These are phyloP conservation scores for Diaporthe citrichinensis DNA, from an alignment of 2,329 filamentous ascomycete genomes.

Conservation along the genomic window DNA sequence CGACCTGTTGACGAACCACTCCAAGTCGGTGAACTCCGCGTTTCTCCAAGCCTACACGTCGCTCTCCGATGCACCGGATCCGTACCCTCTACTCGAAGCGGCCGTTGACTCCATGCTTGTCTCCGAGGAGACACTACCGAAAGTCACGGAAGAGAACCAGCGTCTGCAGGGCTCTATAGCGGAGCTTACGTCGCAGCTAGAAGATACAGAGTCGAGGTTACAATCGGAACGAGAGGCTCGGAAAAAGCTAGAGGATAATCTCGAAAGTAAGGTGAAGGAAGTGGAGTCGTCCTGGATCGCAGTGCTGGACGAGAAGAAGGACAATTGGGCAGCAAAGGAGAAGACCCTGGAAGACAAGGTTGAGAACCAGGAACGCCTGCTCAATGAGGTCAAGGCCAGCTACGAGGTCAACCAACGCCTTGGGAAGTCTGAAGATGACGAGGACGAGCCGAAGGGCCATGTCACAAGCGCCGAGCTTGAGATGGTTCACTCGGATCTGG, in stretches of 20 bases:
- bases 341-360: conserved; percentile 90
- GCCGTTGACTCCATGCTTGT: conserved; percentile 94
- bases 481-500: conserved; percentile 91
- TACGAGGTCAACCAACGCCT: conserved; percentile 96
- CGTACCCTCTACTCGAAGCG: conserved; percentile 95
- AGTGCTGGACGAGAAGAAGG: conserved; percentile 91
- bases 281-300: conserved; percentile 92
- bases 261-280: conserved; percentile 87
- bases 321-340: conserved; percentile 97
- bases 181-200: conserved; percentile 83
- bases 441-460: conserved; percentile 69
- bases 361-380: conserved; percentile 90
- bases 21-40: conserved; percentile 91
- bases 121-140: conserved; percentile 92
- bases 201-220: conserved; percentile 85
- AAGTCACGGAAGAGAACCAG: conserved; percentile 88
- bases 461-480: conserved; percentile 93
- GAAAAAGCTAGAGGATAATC: conserved; percentile 80
- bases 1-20: conserved; percentile 95
- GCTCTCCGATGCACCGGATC: conserved; percentile 94
- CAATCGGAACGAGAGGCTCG: conserved; percentile 82
- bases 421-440: conserved; percentile 73
- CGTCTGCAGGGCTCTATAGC: conserved; percentile 85
- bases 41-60: conserved; percentile 95
- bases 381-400: conserved; percentile 96